Evolutionary conservation across 1,139 yeast genomes (phyloP), one percentile per base, ranked within the genome.

Genomic region (Lodderomyces orthopsilosis): DNA sequence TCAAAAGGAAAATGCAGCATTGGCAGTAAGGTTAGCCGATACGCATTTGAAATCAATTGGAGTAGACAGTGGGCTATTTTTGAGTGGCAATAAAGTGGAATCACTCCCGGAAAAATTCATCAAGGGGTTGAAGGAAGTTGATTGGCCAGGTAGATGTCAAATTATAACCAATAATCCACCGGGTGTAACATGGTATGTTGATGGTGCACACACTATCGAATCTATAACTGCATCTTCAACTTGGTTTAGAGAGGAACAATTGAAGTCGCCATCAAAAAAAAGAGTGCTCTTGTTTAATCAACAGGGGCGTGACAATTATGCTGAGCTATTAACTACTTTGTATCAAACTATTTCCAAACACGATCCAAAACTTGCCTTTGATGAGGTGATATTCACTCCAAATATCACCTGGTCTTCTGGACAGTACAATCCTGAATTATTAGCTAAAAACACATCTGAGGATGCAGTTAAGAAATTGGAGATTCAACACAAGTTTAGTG

Each of bases 111-210:
- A 64, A 3, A 68, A 75, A 55, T 83, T 90, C 52, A 55, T 74
- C 5, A 55, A 58, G 8, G 99, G 98, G 1, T 70, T 94, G 35
- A 80, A 75, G 43, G 49, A 65, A 1, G 88, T 96, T 1, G 67
- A 73, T 37, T 93, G 98, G 97, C 94, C 94, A 18, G 99, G 99
- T 1, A 75, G 99, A 53, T 93, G 98, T 57, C 98, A 94, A 64
- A 74, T 81, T 2, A 65, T 89, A 27, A 57, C 62, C 4, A 71
- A 74, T 35, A 65, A 60, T 35, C 58, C 62, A 3, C 70, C 69
- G 8, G 70, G 67, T 3, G 62, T 85, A 26, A 77, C 77, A 13
- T 93, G 96, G 95, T 83, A 70, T 53, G 68, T 93, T 12, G 99
- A 94, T 64, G 99, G 99, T 33, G 98, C 98, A 0, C 99, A 94